Percentiles rank a stretch among this genome's conserved stretches.
Evolutionary conservation across 2,329 filamentous ascomycete species (phyloP).

Genomic region (Exserohilum rostratum): DNA sequence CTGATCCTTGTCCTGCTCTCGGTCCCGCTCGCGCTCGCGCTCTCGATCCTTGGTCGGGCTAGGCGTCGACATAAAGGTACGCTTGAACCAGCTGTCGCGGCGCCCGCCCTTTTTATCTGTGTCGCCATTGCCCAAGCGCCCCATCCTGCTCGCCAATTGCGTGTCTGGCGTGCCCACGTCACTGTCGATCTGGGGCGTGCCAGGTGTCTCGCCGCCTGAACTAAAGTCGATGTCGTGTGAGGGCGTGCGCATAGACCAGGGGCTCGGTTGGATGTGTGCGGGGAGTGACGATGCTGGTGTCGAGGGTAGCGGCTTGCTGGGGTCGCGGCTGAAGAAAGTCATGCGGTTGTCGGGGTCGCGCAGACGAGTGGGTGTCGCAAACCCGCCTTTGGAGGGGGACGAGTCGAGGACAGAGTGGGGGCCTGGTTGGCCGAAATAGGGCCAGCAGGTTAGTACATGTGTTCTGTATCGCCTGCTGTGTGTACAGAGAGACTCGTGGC

Average conservation of each 20-base stretch:
- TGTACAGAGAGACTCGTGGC: constrained; percentile 8
- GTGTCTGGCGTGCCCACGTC: constrained; percentile 52
- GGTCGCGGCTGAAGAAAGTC: constrained; percentile 53
- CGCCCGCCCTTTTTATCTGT: constrained; percentile 43
- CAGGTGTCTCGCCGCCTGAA: constrained; percentile 58
- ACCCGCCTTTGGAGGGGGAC: constrained; percentile 56
- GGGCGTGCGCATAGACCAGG: constrained; percentile 45
- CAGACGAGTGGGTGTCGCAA: constrained; percentile 48
- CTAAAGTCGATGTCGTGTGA: constrained; percentile 51
- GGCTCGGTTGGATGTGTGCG: constrained; percentile 37
- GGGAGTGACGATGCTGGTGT: constrained; percentile 28
- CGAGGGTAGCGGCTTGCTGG: constrained; percentile 47
- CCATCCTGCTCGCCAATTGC: constrained; percentile 38
- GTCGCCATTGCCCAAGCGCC: constrained; percentile 30
- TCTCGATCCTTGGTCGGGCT: constrained; percentile 51
- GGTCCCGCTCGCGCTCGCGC: constrained; percentile 29
- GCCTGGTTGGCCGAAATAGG: constrained; percentile 27
- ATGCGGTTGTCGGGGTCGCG: constrained; percentile 58
- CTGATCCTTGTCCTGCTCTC: constrained; percentile 29
- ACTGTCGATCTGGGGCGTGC: constrained; percentile 53
- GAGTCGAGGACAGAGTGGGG: constrained; percentile 50
- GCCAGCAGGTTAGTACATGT: constrained; percentile 22
- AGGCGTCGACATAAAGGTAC: constrained; percentile 32
- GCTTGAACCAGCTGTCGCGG: constrained; percentile 41
- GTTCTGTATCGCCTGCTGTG: neutral